phyloP scores from a whole-genome alignment of 2,329 filamentous ascomycete genomes.

The Tolypocladium ophioglossoides region DNA sequence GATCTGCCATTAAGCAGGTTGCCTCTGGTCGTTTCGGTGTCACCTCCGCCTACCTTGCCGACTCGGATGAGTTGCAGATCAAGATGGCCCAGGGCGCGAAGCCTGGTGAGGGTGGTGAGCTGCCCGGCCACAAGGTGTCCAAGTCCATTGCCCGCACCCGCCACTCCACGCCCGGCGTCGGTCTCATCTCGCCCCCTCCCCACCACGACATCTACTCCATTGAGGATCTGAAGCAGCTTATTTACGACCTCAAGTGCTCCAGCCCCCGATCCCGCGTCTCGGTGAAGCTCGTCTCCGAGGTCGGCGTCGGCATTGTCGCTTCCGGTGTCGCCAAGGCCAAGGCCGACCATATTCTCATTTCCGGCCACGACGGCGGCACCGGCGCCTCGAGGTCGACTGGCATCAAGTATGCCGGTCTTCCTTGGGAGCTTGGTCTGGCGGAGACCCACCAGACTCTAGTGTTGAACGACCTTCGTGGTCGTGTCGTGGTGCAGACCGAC shows the following conservation, averaged over 20 bases:
- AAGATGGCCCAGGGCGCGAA: slow-evolving; percentile 99
- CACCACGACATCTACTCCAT: slow-evolving; percentile 99
- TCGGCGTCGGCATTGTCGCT: slow-evolving; percentile 92
- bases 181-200: slow-evolving; percentile 88
- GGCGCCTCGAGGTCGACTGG: slow-evolving; percentile 96
- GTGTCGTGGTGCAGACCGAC: slow-evolving; percentile 93
- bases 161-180: slow-evolving; percentile 92
- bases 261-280: slow-evolving; percentile 87
- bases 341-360: slow-evolving; percentile 93
- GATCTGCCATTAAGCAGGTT: slow-evolving; percentile 95
- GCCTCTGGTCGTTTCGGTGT: slow-evolving; percentile 94
- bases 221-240: slow-evolving; percentile 93
- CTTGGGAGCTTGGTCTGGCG: slow-evolving; percentile 92
- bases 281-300: slow-evolving; percentile 95
- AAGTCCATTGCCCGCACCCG: slow-evolving; percentile 88
- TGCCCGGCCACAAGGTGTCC: slow-evolving; percentile 94
- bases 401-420: slow-evolving; percentile 95
- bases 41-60: slow-evolving; percentile 86
- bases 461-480: slow-evolving; percentile 87
- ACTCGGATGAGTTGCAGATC: slow-evolving; percentile 94
- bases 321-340: slow-evolving; percentile 97
- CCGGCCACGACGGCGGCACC: slow-evolving; percentile 92
- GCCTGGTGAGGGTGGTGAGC: slow-evolving; percentile 93
- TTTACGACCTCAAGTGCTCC: slow-evolving; percentile 95
- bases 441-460: slow-evolving; percentile 96